A percentile compares a stretch with the other conserved stretches of the same genome.
Evolutionary conservation across 1,284 basidiomycete species (phyloP).

Genomic region (Cryptococcus jaspeensis): DNA sequence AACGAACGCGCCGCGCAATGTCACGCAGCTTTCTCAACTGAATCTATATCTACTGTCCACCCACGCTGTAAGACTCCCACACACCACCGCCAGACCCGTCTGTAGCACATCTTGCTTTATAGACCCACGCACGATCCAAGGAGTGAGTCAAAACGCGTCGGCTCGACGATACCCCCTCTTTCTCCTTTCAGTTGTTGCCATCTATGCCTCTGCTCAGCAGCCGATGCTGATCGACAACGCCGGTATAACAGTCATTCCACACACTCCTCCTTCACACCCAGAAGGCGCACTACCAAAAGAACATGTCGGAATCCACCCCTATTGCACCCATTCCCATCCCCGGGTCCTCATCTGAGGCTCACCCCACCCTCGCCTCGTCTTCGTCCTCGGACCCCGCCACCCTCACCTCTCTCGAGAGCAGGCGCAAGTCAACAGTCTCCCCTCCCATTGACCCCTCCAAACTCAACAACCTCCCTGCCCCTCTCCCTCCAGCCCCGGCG

Average conservation of each 20-base stretch:
- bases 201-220: too few species aligned
- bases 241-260: neutral
- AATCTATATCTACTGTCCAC: too few species aligned
- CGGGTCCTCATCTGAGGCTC: neutral
- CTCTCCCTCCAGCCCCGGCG: slow-evolving; percentile 18
- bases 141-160: too few species aligned
- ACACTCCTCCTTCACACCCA: neutral
- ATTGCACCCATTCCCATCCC: neutral
- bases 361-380: neutral
- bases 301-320: neutral
- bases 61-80: too few species aligned
- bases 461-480: slow-evolving; percentile 42
- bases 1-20: too few species aligned
- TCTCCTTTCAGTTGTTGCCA: too few species aligned
- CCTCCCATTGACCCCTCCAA: slow-evolving; percentile 42
- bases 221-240: too few species aligned
- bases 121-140: too few species aligned
- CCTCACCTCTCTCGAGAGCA: neutral
- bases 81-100: too few species aligned
- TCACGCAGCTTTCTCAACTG: too few species aligned
- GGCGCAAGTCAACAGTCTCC: slow-evolving; percentile 11
- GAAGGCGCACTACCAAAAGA: slow-evolving; percentile 6
- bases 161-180: too few species aligned
- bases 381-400: neutral
- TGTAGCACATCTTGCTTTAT: too few species aligned